Evolutionary conservation across 2,329 filamentous ascomycete genomes (phyloP).

Genomic region (Epichloe amarillans): DNA sequence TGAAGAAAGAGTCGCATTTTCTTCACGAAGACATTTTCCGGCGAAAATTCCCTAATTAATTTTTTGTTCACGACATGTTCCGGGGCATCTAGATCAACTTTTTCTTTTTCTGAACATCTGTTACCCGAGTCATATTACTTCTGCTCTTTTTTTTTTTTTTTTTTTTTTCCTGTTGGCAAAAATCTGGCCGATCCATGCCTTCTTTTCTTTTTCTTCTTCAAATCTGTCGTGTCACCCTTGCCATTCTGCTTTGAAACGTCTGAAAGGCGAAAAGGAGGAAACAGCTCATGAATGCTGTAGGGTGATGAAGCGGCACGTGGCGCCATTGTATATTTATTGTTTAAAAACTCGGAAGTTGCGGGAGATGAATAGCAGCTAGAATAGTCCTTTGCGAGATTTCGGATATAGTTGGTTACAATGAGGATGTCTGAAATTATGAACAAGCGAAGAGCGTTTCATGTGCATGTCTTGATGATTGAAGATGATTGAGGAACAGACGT

Average conservation of each 20-base stretch:
- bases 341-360: constrained; percentile 6
- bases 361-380: background rate
- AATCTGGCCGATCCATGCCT: background rate
- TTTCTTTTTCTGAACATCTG: background rate
- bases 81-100: background rate
- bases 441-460: background rate
- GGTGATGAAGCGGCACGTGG: constrained; percentile 10
- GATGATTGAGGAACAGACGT: background rate
- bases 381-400: background rate
- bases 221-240: constrained; percentile 12
- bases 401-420: background rate
- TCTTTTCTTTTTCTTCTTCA: constrained; percentile 1
- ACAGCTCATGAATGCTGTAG: constrained; percentile 12
- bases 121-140: constrained; percentile 1
- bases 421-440: constrained; percentile 8
- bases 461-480: background rate
- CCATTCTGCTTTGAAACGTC: constrained; percentile 10
- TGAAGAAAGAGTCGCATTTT: constrained; percentile 12
- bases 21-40: background rate
- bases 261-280: constrained; percentile 11
- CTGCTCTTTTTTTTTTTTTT: constrained; percentile 7
- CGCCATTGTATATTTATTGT: constrained; percentile 20
- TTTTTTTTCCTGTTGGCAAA: constrained; percentile 11
- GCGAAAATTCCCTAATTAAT: constrained; percentile 5
- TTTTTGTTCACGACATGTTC: constrained; percentile 3